Evolutionary conservation across 352 stramenopile genomes (phyloP), one percentile per base, ranked within the genome.

Genomic region (Pythium aphanidermatum): DNA sequence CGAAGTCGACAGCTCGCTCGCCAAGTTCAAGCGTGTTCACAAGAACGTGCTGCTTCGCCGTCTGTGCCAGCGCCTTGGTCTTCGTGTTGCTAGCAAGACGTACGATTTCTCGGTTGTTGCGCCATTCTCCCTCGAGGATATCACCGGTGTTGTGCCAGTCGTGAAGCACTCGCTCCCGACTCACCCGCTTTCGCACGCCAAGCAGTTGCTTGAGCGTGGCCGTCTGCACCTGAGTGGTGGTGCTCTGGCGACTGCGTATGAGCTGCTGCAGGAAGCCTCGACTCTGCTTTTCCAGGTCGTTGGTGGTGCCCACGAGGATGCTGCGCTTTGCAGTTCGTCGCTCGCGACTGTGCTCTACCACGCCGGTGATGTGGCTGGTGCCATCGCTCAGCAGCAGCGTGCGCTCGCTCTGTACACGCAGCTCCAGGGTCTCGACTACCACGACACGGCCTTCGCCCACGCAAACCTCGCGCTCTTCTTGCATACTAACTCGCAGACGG

Each of bases 331-430:
- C 67, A 86, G 92, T 50, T 92, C 95, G 42, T 94, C 80, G 40
- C 66, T 94, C n/a, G 87, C 93, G 23, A 92, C 83, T 2, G 91
- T 97, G 42, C 73, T 98, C 16, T 96, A 93, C 62, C 89, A 98
- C 57, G 91, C 82, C 2, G 74, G 85, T 11, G 91, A 98, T 44
- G 60, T 90, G n/a, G 57, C 68, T 32, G 73, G 90, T 17, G 93
- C 92, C 10, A 87, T 97, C 51, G 68, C 65, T 10, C 88, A 96
- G 59, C 86, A 96, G 47, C 70, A 91, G 35, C 92, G 91, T 36
- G 82, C 90, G 32, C 64, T 98, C 28, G 87, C 86, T n/a, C 55
- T 98, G 29, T 86, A 94, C 58, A 88, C 92, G 26, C 89, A 97
- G 60, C 75, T 98, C 13, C 58, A 85, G 51, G 92, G 92, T 16